Conservation (phyloP, 2,329 filamentous ascomycete genomes). For the Cytospora piceae region DNA sequence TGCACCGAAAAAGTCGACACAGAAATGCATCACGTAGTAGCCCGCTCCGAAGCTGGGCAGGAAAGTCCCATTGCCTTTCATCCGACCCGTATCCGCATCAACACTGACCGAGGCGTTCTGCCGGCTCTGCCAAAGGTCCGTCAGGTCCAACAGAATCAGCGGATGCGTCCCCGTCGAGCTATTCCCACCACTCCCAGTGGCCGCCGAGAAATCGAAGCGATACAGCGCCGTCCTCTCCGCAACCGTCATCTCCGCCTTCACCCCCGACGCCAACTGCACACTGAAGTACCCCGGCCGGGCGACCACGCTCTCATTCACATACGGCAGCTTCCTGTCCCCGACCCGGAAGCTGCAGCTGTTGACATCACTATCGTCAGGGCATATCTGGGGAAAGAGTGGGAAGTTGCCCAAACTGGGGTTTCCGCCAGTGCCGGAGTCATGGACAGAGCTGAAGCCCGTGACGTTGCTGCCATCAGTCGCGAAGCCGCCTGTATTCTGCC, state of each 20-base stretch:
- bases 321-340: constrained; percentile 47
- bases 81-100: constrained; percentile 52
- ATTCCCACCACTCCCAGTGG: constrained; percentile 33
- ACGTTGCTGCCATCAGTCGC: constrained; percentile 51
- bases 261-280: constrained; percentile 55
- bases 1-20: constrained; percentile 60
- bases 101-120: constrained; percentile 55
- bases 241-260: constrained; percentile 63
- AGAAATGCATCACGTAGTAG: constrained; percentile 61
- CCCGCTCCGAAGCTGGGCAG: constrained; percentile 65
- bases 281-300: constrained; percentile 61
- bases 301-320: constrained; percentile 47
- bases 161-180: constrained; percentile 44
- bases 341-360: constrained; percentile 60
- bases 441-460: constrained; percentile 54
- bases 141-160: constrained; percentile 61
- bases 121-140: constrained; percentile 59
- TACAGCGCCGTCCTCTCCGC: constrained; percentile 66
- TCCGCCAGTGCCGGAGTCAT: constrained; percentile 51
- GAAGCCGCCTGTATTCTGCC: constrained; percentile 50
- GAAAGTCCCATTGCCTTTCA: constrained; percentile 62
- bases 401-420: constrained; percentile 52
- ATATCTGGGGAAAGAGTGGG: constrained; percentile 49
- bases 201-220: constrained; percentile 58
- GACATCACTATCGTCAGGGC: constrained; percentile 49